Base-by-base conservation (phyloP, 2,329 filamentous ascomycete genomes). In the Paraphoma sp. region DNA sequence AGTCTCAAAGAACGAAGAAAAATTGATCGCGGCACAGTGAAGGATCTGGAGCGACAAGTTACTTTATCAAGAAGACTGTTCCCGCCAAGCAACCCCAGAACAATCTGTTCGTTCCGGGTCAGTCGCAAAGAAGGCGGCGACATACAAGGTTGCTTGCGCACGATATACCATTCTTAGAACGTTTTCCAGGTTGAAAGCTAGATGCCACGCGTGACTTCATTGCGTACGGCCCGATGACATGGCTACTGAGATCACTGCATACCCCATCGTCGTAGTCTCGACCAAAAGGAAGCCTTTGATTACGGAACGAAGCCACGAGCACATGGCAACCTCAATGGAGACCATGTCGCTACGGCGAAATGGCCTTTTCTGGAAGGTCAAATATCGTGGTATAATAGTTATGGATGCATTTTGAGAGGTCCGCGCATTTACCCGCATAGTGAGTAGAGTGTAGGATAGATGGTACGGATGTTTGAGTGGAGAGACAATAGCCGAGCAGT, bases 341-440 rank as follows among this genome's bases (percentile, higher is more conserved):
- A 54, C 48, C 54, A 60, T 54, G 53, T 52, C 58, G 42, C 56
- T 59, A 54, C 59, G 48, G 60, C 49, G 48, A 51, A 59, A 30
- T 45, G 17, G 44, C 59, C 50, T 33, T 53, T 70, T 70, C 56
- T 64, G 61, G 63, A 71, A 69, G 56, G 52, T 48, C 57, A 42
- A 45, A 41, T 23, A 33, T 54, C 47, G 45, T 45, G 42, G 54
- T 49, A 53, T 62, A 57, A 63, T 52, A 53, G 33, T 45, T n/a
- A 60, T 61, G 49, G 48, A 48, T 43, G 49, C 10, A 48, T 8
- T 64, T 40, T 66, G 60, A 69, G 56, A 67, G 68, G 68, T 53
- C 48, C 46, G 28, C 14, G 31, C 33, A 63, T 73, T 74, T 72
- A 74, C n/a, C 70, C 71, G 68, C 48, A 72, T 64, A 72, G 57